Conservation (phyloP, 495 filamentous ascomycete species). For the Lophium mytilinum region DNA sequence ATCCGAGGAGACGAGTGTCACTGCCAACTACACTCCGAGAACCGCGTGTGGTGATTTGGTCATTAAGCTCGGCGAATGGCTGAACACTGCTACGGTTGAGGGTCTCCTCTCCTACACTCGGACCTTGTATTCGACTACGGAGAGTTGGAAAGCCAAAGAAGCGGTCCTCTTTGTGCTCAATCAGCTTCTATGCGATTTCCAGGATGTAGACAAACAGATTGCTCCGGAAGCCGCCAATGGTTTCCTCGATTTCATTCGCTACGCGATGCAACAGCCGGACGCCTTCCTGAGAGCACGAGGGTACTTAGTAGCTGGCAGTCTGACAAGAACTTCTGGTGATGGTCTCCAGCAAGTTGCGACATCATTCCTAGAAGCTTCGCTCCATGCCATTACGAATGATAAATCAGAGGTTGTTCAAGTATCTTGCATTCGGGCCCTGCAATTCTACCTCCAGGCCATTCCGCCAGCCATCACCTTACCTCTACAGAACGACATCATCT, state of each 20-base stretch:
- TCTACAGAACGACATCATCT: slow-evolving; percentile 65
- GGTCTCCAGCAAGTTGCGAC: slow-evolving; percentile 45
- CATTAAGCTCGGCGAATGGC: slow-evolving; percentile 90
- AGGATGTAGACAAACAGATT: slow-evolving; percentile 61
- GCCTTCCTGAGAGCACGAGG: slow-evolving; percentile 75
- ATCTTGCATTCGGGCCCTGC: slow-evolving; percentile 78
- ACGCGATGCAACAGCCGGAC: slow-evolving; percentile 60
- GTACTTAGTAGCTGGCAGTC: slow-evolving; percentile 69
- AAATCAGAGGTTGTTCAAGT: slow-evolving; percentile 82
- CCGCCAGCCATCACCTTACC: slow-evolving; percentile 44
- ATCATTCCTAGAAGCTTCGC: slow-evolving; percentile 63
- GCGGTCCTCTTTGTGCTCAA: slow-evolving; percentile 76
- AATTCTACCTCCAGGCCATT: slow-evolving; percentile 64
- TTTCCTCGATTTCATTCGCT: slow-evolving; percentile 69
- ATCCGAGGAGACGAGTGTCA: slow-evolving; percentile 88
- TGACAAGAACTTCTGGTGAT: slow-evolving; percentile 51
- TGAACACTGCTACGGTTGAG: slow-evolving; percentile 59
- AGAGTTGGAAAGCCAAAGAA: slow-evolving; percentile 61
- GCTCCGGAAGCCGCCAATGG: slow-evolving; percentile 56
- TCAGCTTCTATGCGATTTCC: slow-evolving; percentile 68
- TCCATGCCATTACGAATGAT: slow-evolving; percentile 67
- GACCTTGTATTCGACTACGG: slow-evolving; percentile 45
- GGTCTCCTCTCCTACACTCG: slow-evolving; percentile 66
- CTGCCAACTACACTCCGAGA: slow-evolving; percentile 91
- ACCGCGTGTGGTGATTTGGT: slow-evolving; percentile 85